Conservation (phyloP, 73 alveolate species). For the Tetrahymena elliotti region DNA sequence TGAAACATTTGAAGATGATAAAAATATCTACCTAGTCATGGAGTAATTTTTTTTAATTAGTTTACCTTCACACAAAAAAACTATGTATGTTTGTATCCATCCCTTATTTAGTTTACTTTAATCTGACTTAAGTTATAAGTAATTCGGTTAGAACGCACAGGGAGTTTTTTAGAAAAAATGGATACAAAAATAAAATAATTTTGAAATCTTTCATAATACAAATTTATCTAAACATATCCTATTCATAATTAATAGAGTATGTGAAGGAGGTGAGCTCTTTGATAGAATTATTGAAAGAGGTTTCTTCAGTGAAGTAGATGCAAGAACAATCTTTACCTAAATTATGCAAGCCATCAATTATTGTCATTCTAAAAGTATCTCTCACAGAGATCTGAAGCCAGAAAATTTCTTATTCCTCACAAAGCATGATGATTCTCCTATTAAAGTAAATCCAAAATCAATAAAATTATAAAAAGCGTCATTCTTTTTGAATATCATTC, state of each 20-base stretch:
- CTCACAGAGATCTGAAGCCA: conserved; percentile 90
- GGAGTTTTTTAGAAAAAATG: too few relatives aligned
- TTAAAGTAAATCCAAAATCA: conserved; percentile 53
- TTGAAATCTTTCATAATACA: too few relatives aligned
- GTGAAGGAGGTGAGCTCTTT: conserved; percentile 91
- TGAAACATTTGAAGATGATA: conserved; percentile 62
- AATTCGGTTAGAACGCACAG: too few relatives aligned
- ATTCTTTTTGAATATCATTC: too few relatives aligned
- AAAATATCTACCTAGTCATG: conserved; percentile 53
- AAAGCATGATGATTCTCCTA: conserved; percentile 54
- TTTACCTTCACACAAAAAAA: too few relatives aligned
- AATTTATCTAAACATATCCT: background rate
- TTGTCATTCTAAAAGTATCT: conserved; percentile 65
- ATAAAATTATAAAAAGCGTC: background rate
- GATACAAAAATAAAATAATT: too few relatives aligned
- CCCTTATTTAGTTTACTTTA: background rate
- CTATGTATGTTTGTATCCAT: too few relatives aligned
- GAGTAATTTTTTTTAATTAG: conserved; percentile 54
- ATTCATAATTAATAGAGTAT: conserved; percentile 13
- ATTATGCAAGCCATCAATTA: conserved; percentile 67
- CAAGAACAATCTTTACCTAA: conserved; percentile 56
- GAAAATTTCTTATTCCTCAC: conserved; percentile 75
- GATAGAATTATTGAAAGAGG: conserved; percentile 68
- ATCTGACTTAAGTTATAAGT: too few relatives aligned
- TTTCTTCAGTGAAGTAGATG: conserved; percentile 74